Evolutionary conservation across 805 yeast species (phyloP).

Genomic region (Nematodospora valgi): DNA sequence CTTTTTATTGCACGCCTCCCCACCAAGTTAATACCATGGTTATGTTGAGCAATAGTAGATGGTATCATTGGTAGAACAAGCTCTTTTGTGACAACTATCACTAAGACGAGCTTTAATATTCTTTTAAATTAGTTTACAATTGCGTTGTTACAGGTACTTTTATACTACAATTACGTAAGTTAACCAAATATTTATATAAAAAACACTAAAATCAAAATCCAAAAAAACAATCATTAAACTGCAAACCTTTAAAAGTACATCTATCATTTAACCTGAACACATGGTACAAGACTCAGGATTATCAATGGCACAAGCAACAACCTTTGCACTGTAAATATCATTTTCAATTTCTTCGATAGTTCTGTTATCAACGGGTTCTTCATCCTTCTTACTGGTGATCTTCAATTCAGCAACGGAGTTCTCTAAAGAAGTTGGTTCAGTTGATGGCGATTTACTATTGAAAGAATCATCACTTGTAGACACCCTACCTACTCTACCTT

Average conservation of each 20-base stretch:
- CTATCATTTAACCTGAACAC: constrained; percentile 97
- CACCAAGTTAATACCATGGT: not conserved
- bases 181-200: no score
- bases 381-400: constrained; percentile 25
- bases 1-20: not conserved
- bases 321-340: constrained; percentile 90
- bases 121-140: no score
- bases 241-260: constrained; percentile 4
- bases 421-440: constrained; percentile 43
- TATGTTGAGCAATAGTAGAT: no score
- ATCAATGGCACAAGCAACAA: constrained; percentile 92
- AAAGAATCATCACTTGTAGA: constrained; percentile 20
- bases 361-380: constrained; percentile 14
- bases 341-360: constrained; percentile 42
- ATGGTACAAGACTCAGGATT: constrained; percentile 98
- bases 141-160: no score
- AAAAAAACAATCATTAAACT: constrained; percentile 1
- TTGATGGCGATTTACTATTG: constrained; percentile 25
- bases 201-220: no score
- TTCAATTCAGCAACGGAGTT: constrained; percentile 45
- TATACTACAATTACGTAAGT: no score
- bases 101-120: no score
- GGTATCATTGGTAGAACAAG: no score
- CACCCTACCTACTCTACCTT: constrained; percentile 7
- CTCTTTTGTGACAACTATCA: no score